These are phyloP conservation scores for Backusella psychrophila DNA, from an alignment of 192 early-diverging fungal species.

Conservation along the genomic window DNA sequence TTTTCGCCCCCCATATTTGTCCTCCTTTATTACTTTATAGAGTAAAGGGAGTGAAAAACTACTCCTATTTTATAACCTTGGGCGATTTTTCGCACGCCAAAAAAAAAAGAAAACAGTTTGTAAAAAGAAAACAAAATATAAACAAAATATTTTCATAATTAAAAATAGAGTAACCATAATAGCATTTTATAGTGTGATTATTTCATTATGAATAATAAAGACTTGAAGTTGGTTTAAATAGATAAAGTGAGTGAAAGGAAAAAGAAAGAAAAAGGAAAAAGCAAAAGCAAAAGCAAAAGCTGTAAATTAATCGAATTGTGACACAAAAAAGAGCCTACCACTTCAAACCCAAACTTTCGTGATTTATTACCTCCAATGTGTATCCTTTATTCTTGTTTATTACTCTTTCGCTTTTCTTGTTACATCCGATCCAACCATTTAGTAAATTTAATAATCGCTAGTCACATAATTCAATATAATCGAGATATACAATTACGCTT, in stretches of 20 bases:
- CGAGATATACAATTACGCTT: background rate
- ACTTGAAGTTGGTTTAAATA: background rate
- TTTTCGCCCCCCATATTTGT: background rate
- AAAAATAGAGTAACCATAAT: background rate
- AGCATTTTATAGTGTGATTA: background rate
- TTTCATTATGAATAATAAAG: background rate
- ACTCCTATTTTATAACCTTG: background rate
- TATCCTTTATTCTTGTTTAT: background rate
- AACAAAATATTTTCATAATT: background rate
- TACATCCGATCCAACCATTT: background rate
- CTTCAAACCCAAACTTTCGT: background rate
- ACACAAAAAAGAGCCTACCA: background rate
- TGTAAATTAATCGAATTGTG: background rate
- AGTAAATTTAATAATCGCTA: background rate
- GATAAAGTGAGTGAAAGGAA: background rate
- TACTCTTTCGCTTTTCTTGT: background rate
- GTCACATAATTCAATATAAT: background rate
- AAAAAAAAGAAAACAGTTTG: background rate
- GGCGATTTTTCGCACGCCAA: background rate
- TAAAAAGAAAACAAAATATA: background rate
- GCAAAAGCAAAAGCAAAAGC: background rate
- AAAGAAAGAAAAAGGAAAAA: background rate
- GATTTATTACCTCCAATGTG: background rate
- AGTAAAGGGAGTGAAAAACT: background rate
- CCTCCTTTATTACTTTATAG: slow-evolving; percentile 3